Percentiles rank a stretch among this genome's conserved stretches.
Conservation (phyloP, 2,329 filamentous ascomycete species). For the Mycosphaerelloides madeirae region DNA sequence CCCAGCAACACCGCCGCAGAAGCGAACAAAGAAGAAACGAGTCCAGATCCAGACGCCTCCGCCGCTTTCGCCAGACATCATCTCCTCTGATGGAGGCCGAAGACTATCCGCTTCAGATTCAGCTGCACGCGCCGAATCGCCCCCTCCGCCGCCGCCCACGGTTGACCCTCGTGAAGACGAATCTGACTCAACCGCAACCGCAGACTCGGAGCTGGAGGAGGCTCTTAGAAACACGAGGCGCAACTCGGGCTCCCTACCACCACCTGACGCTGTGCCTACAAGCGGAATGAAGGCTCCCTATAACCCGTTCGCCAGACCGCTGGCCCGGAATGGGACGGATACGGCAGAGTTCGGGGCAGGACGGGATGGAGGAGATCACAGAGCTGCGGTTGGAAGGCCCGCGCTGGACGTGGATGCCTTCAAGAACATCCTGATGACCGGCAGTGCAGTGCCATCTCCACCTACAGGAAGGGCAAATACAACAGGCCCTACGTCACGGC, state of each 20-base stretch:
- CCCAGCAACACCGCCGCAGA: constrained; percentile 13
- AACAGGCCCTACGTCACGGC: constrained; percentile 17
- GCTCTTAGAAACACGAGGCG: constrained; percentile 19
- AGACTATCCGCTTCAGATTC: constrained; percentile 14
- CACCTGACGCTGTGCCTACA: constrained; percentile 4
- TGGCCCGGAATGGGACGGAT: constrained; percentile 19
- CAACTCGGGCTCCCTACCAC: constrained; percentile 18
- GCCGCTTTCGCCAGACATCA: constrained; percentile 24
- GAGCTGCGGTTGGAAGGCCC: constrained; percentile 21
- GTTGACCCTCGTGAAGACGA: constrained; percentile 18
- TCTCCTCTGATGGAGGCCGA: constrained; percentile 9
- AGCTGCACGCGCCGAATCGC: constrained; percentile 12
- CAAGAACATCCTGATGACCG: constrained; percentile 67
- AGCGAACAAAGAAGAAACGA: constrained; percentile 26
- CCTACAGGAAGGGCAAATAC: constrained; percentile 7
- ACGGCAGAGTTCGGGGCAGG: constrained; percentile 1
- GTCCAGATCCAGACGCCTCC: constrained; percentile 26
- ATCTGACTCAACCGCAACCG: constrained; percentile 18
- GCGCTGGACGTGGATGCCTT: constrained; percentile 72
- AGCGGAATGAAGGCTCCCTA: constrained; percentile 23
- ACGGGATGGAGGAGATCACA: constrained; percentile 9
- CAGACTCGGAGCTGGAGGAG: constrained; percentile 19
- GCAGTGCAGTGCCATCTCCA: constrained; percentile 43
- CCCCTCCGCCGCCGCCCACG: constrained; percentile 14
- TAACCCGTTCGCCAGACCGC: constrained; percentile 33